Percentiles rank a stretch among this genome's conserved stretches.
These are phyloP conservation scores for Xylaria longipes DNA, from an alignment of 495 filamentous ascomycete genomes.

Conservation along the genomic window DNA sequence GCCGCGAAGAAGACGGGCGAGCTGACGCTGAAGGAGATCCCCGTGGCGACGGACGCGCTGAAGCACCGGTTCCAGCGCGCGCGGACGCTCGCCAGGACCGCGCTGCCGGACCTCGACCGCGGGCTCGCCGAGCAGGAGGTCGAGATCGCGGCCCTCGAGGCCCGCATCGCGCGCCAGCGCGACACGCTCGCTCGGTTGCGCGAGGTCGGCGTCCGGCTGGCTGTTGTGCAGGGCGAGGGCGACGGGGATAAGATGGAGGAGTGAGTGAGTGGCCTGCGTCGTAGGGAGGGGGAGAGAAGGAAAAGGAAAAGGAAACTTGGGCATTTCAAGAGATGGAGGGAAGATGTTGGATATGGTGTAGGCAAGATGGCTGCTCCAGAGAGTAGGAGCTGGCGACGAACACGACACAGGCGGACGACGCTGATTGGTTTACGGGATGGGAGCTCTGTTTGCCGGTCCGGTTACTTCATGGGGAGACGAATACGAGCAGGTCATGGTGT, in stretches of 20 bases:
- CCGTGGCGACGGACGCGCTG: constrained; percentile 72
- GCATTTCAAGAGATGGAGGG: neutral
- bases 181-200: constrained; percentile 55
- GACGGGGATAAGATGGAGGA: constrained; percentile 34
- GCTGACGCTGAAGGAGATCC: constrained; percentile 79
- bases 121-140: constrained; percentile 77
- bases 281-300: neutral
- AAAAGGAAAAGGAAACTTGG: constrained; percentile 2
- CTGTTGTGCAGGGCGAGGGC: constrained; percentile 37
- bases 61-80: constrained; percentile 84
- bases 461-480: neutral
- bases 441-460: neutral
- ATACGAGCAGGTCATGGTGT: constrained; percentile 22
- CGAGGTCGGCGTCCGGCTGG: constrained; percentile 50
- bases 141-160: constrained; percentile 80
- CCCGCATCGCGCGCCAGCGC: constrained; percentile 64
- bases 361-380: neutral
- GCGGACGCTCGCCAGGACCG: constrained; percentile 63
- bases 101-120: constrained; percentile 76
- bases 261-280: constrained; percentile 14
- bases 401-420: constrained; percentile 23
- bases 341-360: neutral
- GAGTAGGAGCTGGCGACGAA: neutral
- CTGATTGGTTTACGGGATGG: neutral
- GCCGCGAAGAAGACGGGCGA: constrained; percentile 29